Conservation (phyloP, 225 moss, liverwort and hornwort genomes). For the Lunularia cruciata region DNA sequence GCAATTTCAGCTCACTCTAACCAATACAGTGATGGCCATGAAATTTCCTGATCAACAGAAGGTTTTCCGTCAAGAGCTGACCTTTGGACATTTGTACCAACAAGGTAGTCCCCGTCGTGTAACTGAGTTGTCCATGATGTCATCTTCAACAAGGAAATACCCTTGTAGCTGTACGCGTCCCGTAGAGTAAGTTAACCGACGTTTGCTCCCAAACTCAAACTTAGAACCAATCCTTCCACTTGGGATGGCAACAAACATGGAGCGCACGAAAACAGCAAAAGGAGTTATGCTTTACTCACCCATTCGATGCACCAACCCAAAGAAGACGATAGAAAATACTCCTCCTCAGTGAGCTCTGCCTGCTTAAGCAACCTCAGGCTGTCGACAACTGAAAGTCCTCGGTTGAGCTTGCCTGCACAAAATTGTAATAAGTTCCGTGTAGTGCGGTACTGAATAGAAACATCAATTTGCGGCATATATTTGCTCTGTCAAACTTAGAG, state of each 20-base stretch:
- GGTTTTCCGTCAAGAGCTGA: no score
- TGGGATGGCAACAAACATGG: background rate
- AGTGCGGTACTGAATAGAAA: background rate
- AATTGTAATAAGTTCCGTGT: background rate
- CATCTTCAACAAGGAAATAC: constrained; percentile 88
- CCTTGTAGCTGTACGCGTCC: constrained; percentile 67
- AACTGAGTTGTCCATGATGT: constrained; percentile 88
- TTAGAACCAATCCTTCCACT: background rate
- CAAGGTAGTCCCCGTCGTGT: constrained; percentile 93
- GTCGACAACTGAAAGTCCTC: constrained; percentile 85
- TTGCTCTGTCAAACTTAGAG: background rate
- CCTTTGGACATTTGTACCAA: constrained; percentile 91
- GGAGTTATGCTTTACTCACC: constrained; percentile 41
- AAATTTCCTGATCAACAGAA: no score
- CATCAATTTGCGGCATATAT: no score
- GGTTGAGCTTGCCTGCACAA: constrained; percentile 82
- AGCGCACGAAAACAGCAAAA: background rate
- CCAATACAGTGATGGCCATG: no score
- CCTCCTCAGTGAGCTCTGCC: constrained; percentile 55
- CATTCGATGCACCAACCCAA: constrained; percentile 98
- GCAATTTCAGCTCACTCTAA: no score
- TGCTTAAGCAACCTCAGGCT: constrained; percentile 68
- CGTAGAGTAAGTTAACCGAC: background rate
- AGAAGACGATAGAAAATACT: constrained; percentile 67
- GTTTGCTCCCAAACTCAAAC: background rate